Evolutionary conservation across 768 basidiomycete species (phyloP).

Genomic region (Boletus sp.): DNA sequence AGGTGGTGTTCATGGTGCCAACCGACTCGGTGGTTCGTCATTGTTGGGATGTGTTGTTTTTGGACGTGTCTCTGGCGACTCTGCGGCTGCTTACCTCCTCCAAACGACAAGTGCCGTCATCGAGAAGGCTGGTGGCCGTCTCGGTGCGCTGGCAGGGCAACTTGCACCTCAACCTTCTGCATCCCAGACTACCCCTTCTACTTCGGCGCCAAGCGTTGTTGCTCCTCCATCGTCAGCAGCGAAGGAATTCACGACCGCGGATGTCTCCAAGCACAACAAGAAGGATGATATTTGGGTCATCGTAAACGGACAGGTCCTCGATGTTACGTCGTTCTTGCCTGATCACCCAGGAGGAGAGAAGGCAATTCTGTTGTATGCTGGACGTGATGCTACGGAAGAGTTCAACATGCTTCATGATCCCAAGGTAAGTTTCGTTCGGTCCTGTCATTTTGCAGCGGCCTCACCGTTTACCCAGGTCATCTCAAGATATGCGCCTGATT

Average conservation of each 20-base stretch:
- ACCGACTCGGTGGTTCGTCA: conserved; percentile 93
- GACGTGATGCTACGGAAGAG: conserved; percentile 91
- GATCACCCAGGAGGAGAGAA: conserved; percentile 94
- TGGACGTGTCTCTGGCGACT: conserved; percentile 92
- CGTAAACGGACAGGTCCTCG: conserved; percentile 83
- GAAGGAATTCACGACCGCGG: conserved; percentile 47
- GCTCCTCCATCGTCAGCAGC: conserved; percentile 34
- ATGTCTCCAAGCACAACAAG: conserved; percentile 88
- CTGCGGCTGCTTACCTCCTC: conserved; percentile 88
- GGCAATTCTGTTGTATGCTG: conserved; percentile 85
- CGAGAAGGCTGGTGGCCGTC: conserved; percentile 76
- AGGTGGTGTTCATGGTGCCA: conserved; percentile 97
- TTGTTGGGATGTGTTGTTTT: conserved; percentile 96
- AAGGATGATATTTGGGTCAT: conserved; percentile 96
- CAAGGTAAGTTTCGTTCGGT: conserved; percentile 44
- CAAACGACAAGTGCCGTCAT: conserved; percentile 64
- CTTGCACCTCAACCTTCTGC: conserved; percentile 44
- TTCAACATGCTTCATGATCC: conserved; percentile 93
- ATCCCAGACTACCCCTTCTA: conserved; percentile 37
- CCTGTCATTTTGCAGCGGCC: neutral
- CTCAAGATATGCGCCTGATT: conserved; percentile 79
- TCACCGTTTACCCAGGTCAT: conserved; percentile 52
- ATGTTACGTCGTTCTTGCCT: conserved; percentile 84
- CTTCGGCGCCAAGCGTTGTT: conserved; percentile 35
- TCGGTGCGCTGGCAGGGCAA: conserved; percentile 76